phyloP scores from a whole-genome alignment of 2,329 filamentous ascomycete genomes.

The Hypoxylon sp. region DNA sequence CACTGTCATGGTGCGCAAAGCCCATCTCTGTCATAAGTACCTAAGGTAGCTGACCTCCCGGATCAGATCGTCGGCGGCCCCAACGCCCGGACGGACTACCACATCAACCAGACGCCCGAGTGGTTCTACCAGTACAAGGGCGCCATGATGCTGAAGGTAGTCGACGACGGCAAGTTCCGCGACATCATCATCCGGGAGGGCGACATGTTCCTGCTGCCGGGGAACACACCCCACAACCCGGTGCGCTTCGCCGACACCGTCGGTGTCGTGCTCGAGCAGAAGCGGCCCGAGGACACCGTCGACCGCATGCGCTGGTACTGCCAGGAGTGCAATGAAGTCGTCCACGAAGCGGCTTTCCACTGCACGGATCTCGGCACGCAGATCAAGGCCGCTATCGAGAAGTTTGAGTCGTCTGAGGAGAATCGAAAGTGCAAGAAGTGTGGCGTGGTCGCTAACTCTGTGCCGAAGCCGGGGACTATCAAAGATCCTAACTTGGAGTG shows the following conservation, averaged over 20 bases:
- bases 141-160: slow-evolving; percentile 91
- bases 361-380: slow-evolving; percentile 92
- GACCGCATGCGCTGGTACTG: slow-evolving; percentile 96
- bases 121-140: slow-evolving; percentile 99
- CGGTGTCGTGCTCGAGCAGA: slow-evolving; percentile 92
- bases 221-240: slow-evolving; percentile 97
- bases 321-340: slow-evolving; percentile 73
- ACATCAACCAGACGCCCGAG: slow-evolving; percentile 95
- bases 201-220: slow-evolving; percentile 91
- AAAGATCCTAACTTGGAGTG: slow-evolving; percentile 67
- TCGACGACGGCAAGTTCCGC: slow-evolving; percentile 77
- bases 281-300: slow-evolving; percentile 73
- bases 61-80: slow-evolving; percentile 88
- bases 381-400: slow-evolving; percentile 91
- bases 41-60: slow-evolving; percentile 17
- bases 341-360: slow-evolving; percentile 88
- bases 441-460: slow-evolving; percentile 78
- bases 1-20: slow-evolving; percentile 76
- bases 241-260: slow-evolving; percentile 93
- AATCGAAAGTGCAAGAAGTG: slow-evolving; percentile 82
- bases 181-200: slow-evolving; percentile 93
- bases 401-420: slow-evolving; percentile 73
- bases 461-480: slow-evolving; percentile 71
- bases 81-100: slow-evolving; percentile 96
- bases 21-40: background rate